Conservation (phyloP, 169 alveolate species). For the Plasmodium vinckei region DNA sequence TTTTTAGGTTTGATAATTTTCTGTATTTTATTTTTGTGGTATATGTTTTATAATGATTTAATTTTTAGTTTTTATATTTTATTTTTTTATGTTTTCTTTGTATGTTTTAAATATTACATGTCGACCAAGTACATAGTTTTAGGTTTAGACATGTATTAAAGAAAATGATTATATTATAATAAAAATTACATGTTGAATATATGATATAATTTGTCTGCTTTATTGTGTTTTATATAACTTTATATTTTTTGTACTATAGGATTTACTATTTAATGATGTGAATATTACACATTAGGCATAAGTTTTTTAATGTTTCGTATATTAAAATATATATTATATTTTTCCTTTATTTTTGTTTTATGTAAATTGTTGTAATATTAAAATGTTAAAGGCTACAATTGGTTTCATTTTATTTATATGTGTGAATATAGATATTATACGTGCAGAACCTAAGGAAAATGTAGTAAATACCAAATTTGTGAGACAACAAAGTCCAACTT, state of each 20-base stretch:
- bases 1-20: background rate
- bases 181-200: no score
- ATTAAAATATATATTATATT: background rate
- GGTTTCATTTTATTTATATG: slow-evolving; percentile 35
- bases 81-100: slow-evolving; percentile 5
- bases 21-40: slow-evolving; percentile 31
- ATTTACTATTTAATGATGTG: slow-evolving; percentile 22
- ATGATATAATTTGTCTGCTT: no score
- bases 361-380: slow-evolving; percentile 3
- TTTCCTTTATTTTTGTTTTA: background rate
- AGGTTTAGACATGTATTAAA: no score
- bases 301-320: no score
- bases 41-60: slow-evolving; percentile 36
- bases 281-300: slow-evolving; percentile 1
- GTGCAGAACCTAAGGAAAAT: background rate
- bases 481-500: slow-evolving; percentile 51
- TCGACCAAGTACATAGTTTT: no score
- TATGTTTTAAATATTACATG: no score
- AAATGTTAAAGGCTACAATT: slow-evolving; percentile 64
- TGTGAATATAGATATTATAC: slow-evolving; percentile 16
- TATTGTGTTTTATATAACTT: no score
- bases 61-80: slow-evolving; percentile 24
- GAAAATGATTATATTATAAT: no score
- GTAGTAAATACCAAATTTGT: slow-evolving; percentile 12
- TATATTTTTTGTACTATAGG: no score